Base-by-base conservation (phyloP, 768 basidiomycete species). In the Leccinum subgranulosum region DNA sequence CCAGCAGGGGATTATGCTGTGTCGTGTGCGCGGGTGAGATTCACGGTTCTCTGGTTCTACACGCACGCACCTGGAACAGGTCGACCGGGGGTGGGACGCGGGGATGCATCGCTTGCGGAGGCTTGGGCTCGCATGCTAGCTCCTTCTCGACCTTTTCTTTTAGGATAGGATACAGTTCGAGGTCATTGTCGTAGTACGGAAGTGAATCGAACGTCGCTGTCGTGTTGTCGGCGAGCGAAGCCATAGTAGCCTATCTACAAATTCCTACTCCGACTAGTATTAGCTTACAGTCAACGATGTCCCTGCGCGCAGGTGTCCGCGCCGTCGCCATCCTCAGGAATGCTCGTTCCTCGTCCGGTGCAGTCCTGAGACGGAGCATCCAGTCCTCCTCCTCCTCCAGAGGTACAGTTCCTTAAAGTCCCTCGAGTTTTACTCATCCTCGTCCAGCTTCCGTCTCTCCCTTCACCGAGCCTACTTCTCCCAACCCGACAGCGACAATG, bases 121-220 rank as follows among this genome's bases (percentile, higher is more conserved):
- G 75, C 61, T 83, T 85, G 61, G 82, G 79, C 68, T 92, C 86
- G n/a, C 82, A 80, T 27, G 85, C 85, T 41, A 94, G 73, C 69
- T 93, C 92, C 61, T 77, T 77, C 55, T 90, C 88, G 15, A 93
- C 92, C 69, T 86, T 87, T 68, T 85, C 82, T 69, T 81, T 85
- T 39, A 94, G 76, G 39, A 79, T 66, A 1, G 92, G 90, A 58
- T 81, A 83, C 55, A 82, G 82, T 59, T 93, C 89, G 52, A 95
- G 80, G 70, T 97, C 93, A 69, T 94, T 91, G 76, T 98, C 94
- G 67, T 92, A 94, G 75, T 97, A 98, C 17, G 94, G 94, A 61
- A 97, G 79, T 25, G 93, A 90, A 73, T 97, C 94, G 64, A 93
- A 84, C 36, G 88, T 77, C 25, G 48, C 46, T 19, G 62, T 61